phyloP scores from a whole-genome alignment of 2,329 filamentous ascomycete species.

The Apiospora arundinis region DNA sequence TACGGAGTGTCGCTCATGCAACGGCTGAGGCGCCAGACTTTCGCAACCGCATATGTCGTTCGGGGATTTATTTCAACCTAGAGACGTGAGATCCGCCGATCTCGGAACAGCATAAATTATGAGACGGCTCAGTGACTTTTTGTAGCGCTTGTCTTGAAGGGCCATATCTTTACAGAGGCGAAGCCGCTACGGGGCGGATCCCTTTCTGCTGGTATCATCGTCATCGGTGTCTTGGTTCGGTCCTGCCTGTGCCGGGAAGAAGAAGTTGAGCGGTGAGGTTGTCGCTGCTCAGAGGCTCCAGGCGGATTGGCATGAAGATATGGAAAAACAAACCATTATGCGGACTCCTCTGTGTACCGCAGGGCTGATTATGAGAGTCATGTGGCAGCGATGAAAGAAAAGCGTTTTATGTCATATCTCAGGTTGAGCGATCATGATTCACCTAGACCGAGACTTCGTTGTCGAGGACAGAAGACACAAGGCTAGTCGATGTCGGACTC shows the following conservation, averaged over 20 bases:
- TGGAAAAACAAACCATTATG: background rate
- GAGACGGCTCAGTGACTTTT: background rate
- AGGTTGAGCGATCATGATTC: background rate
- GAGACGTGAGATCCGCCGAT: background rate
- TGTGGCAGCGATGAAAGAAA: background rate
- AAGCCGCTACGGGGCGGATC: background rate
- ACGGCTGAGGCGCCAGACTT: conserved; percentile 14
- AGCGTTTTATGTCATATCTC: conserved; percentile 11
- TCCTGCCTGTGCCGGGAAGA: background rate
- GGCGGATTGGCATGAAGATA: background rate
- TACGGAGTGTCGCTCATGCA: background rate
- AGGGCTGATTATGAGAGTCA: background rate
- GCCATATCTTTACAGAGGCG: background rate
- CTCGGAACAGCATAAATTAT: background rate
- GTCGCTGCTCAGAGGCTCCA: background rate
- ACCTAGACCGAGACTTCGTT: background rate
- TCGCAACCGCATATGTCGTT: background rate
- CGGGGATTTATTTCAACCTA: background rate
- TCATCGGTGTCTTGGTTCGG: background rate
- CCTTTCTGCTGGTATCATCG: conserved; percentile 2
- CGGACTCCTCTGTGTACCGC: background rate
- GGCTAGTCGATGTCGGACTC: background rate
- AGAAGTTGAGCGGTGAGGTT: background rate
- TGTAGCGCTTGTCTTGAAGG: background rate
- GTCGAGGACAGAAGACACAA: background rate